Base-by-base conservation (phyloP, 2,329 filamentous ascomycete genomes). In the Pseudogymnoascus verrucosus region DNA sequence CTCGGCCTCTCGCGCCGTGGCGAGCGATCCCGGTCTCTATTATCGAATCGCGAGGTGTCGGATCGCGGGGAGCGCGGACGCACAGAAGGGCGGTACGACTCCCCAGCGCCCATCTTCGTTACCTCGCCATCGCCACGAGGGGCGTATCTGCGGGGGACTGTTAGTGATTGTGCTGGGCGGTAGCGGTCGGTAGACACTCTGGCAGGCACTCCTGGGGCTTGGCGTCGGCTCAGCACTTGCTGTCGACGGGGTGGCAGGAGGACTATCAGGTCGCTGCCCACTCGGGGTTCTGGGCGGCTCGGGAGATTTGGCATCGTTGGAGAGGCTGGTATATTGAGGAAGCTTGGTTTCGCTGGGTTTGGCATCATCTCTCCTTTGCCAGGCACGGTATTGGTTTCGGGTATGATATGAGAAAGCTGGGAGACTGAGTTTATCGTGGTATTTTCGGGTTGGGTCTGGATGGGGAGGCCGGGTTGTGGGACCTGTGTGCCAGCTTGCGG, bases 11-110 rank as follows among this genome's bases (percentile, higher is more conserved):
- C 67, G 62, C 64, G 65, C 19, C 62, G 51, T 10, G 64, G 63
- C 21, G 63, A 66, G 5, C 61, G 62, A 60, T 67, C 65, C 60
- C 66, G 57, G 47, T 67, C 64, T 42, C 70, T 66, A 31, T 69
- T 66, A 31, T 69, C 68, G 42, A 66, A 64, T 62, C 71, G 69
- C 60, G 69, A 68, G 28, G 65, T 67, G 37, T 73, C 69, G 63
- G 62, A 66, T 64, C 71, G 57, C 31, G 67, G 69, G 57, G 72
- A 71, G 26, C 70, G 68, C 31, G 69, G 68, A 19, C 70, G 68
- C 36, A 66, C 68, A 40, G 67, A 62, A 54, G 72, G 72, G 63
- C 71, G 66, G 54, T 74, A 74, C 19, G 72, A 73, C 69, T 74
- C 72, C 12, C 72, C 72, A 34, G 65, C 68, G 26, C 72, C 72